Evolutionary conservation across 176 grass and related monocot genomes (phyloP), one percentile per base, ranked within the genome.

Genomic region (Hsuehochloa calcarea): DNA sequence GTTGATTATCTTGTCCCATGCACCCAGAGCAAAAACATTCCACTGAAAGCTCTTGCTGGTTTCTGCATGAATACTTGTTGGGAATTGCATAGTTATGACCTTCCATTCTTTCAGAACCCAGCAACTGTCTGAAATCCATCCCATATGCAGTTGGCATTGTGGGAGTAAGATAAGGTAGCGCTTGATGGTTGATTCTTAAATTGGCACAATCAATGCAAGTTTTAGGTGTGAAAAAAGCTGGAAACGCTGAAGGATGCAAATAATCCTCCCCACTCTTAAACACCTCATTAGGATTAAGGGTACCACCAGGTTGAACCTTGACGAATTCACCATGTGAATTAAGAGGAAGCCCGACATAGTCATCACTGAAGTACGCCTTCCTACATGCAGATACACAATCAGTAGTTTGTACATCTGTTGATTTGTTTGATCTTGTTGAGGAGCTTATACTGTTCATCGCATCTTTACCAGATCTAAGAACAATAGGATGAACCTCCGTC

Each of bases 241-340:
- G 70, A 85, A 49, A 52, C 77, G 76, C 44, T 67, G 91, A 52
- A 83, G 76, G 82, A 41, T 40, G 37, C 14, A 74, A 84, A 71
- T 80, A 77, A 81, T 76, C 84, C 54, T 87, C 39, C 29, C 68
- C 46, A 74, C 77, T 56, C 52, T 56, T 56, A 56, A 19, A 87
- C 38, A 88, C 45, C 26, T 88, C 71, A 61, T 74, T 73, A 19
- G 64, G 84, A 76, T 82, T 87, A 84, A 82, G 55, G 46, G 71
- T 58, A 68, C 70, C 84, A 67, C 77, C 72, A 68, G 84, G 78
- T 64, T 92, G 83, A 85, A 90, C 79, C 59, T 92, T 95, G 70
- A 98, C 66, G 0, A 95, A 92, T 77, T 98, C 93, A 74, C 96
- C 96, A 65, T 85, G 96, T 22, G 93, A 98, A 86, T 98, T 98